Base-by-base conservation (phyloP, 1,284 basidiomycete genomes). In the Rhodotorula sp. region DNA sequence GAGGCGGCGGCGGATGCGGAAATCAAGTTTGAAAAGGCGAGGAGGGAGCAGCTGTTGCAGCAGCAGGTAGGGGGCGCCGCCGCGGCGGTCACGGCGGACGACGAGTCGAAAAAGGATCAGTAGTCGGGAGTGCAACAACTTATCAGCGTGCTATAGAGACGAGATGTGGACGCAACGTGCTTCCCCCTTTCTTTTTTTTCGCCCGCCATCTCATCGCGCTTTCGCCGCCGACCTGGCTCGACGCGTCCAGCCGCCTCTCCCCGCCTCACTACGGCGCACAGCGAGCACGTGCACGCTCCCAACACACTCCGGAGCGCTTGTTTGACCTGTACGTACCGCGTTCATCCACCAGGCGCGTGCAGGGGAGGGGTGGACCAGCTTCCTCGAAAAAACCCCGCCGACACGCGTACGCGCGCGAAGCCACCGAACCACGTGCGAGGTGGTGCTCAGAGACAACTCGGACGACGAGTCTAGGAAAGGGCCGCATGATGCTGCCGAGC, bases 1-100 rank as follows among this genome's bases (percentile, higher is more conserved):
- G 73, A 67, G 61, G 58, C 64, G 57, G 46, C 46, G 18, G 62
- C 61, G 56, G 67, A 70, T 26, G 68, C 69, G 3, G 58, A 59
- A 48, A 47, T n/a, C 46, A 56, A 47, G 61, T 8, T 70, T 18
- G 69, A 66, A 15, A 29, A 52, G 39, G 57, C 62, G 48, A 26
- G 64, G 21, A 8, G 10, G 43, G 68, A 69, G 58, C 51, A 69
- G 58, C 51, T 62, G 63, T 48, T 56, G 26, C 54, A 56, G 54
- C 23, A 56, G 54, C 23, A 56, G n/a, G 54, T 31, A 26, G 26
- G 26, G 54, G 14, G 29, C 12, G 54, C 16, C 34, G 8, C 34
- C 34, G 34, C 34, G 14, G 34, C 34, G 14, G 29, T 16, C 10
- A 26, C 54, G 26, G 52, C 23, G n/a, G 26, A n/a, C n/a, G 54